These are phyloP conservation scores for Penicillium aurantiogriseum DNA, from an alignment of 2,329 filamentous ascomycete species.

Conservation along the genomic window DNA sequence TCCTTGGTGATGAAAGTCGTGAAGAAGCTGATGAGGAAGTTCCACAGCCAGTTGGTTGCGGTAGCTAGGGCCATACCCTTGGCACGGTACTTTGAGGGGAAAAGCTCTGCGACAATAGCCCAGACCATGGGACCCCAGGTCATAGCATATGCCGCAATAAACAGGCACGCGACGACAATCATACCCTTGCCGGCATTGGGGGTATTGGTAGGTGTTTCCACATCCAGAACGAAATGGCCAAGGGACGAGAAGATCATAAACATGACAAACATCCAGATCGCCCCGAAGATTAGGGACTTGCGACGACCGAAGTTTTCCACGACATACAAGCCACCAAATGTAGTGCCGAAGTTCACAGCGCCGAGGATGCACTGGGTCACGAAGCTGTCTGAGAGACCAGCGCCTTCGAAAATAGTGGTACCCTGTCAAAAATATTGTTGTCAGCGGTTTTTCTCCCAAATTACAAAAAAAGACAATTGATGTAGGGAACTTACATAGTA, in stretches of 20 bases:
- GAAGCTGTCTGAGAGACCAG: constrained; percentile 64
- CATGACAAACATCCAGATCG: constrained; percentile 64
- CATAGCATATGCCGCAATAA: constrained; percentile 66
- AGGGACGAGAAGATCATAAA: constrained; percentile 64
- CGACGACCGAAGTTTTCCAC: constrained; percentile 69
- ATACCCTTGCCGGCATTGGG: constrained; percentile 61
- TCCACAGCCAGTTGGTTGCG: constrained; percentile 72
- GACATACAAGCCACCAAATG: constrained; percentile 66
- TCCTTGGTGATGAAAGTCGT: constrained; percentile 71
- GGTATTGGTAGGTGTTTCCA: constrained; percentile 43
- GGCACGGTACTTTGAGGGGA: constrained; percentile 55
- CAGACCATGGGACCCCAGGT: constrained; percentile 65
- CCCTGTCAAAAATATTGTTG: constrained; percentile 50
- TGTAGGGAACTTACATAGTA: constrained; percentile 51
- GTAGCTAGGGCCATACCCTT: constrained; percentile 80
- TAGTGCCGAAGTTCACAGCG: constrained; percentile 66
- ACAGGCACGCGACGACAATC: constrained; percentile 70
- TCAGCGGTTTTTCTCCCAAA: constrained; percentile 11
- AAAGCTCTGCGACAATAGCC: constrained; percentile 47
- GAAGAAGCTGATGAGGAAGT: constrained; percentile 73
- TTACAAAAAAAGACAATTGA: background rate
- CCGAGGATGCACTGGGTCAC: constrained; percentile 63
- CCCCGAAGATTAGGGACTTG: constrained; percentile 65
- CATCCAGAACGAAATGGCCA: constrained; percentile 47
- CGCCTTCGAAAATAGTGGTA: constrained; percentile 56